A percentile compares a stretch with the other conserved stretches of the same genome.
Conservation (phyloP, 2,329 filamentous ascomycete genomes). For the Curvularia eragrostidis region DNA sequence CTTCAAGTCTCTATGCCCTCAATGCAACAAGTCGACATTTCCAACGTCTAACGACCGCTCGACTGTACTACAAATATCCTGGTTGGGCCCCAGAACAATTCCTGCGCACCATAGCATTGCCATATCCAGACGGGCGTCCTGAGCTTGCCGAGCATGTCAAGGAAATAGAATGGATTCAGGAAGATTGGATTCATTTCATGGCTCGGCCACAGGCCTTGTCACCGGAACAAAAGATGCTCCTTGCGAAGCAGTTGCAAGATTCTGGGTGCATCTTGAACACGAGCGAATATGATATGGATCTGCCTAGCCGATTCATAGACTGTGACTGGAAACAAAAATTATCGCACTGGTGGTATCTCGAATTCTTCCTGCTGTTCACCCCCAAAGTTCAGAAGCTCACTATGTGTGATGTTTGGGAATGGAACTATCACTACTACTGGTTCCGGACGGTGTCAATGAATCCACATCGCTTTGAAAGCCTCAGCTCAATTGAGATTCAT, state of each 20-base stretch:
- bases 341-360: constrained; percentile 21
- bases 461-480: constrained; percentile 5
- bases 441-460: constrained; percentile 8
- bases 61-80: constrained; percentile 11
- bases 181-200: constrained; percentile 1
- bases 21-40: constrained; percentile 10
- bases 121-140: background rate
- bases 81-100: constrained; percentile 11
- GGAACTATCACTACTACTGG: constrained; percentile 20
- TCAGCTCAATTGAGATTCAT: constrained; percentile 9
- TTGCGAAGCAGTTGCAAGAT: constrained; percentile 3
- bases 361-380: constrained; percentile 18
- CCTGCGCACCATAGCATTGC: constrained; percentile 11
- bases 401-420: constrained; percentile 13
- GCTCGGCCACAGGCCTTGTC: constrained; percentile 1
- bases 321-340: constrained; percentile 1
- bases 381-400: constrained; percentile 10
- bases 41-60: constrained; percentile 10
- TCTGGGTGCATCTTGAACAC: constrained; percentile 2
- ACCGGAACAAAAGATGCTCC: background rate
- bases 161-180: constrained; percentile 10
- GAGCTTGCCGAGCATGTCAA: constrained; percentile 3
- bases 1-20: constrained; percentile 6
- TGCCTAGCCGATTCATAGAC: constrained; percentile 5
- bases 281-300: background rate